Evolutionary conservation across 2,329 filamentous ascomycete species (phyloP), one percentile per base, ranked within the genome.

Genomic region (Fusarium miscanthi): DNA sequence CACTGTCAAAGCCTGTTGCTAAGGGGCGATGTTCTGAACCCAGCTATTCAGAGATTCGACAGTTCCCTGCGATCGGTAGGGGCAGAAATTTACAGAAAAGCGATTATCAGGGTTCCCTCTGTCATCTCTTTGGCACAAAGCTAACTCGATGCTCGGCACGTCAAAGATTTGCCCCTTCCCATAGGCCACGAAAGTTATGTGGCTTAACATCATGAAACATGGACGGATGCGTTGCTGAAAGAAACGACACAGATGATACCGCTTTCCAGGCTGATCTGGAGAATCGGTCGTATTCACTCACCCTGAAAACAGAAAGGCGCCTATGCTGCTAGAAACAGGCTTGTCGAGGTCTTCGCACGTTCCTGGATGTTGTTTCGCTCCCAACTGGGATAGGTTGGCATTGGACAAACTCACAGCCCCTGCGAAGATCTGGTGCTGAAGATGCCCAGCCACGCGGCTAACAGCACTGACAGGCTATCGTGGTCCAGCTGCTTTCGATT

Each of bases 241-340:
- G 19, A 37, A 62, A 53, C 40, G 35, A 21, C 41, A 58, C 35
- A 23, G 31, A 53, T 58, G 56, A 72, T 56, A 51, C 53, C 61
- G 43, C 41, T 66, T 27, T 76, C 11, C 23, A 16, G 30, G 45
- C 25, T 46, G 45, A 35, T 25, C 45, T 53, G 45, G 69, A 69
- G 31, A 48, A 27, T 37, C 33, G 54, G 72, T 51, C 48, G 48
- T 69, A 27, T 56, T 31, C 30, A 17, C 66, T 51, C 37, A 63
- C 61, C 38, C 69, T 69, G 65, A 71, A 66, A 66, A 56, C 52
- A 69, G 63, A 66, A 70, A 63, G 41, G 53, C 46, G 63, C 66
- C 46, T 53, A 30, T 27, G 31, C 72, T 72, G 53, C 63, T 64
- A 53, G 68, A 66, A 61, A 74, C 41, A 71, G 52, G 51, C 31